Evolutionary conservation across 2,329 filamentous ascomycete genomes (phyloP), one percentile per base, ranked within the genome.

Genomic region (Monosporascus cannonballus): DNA sequence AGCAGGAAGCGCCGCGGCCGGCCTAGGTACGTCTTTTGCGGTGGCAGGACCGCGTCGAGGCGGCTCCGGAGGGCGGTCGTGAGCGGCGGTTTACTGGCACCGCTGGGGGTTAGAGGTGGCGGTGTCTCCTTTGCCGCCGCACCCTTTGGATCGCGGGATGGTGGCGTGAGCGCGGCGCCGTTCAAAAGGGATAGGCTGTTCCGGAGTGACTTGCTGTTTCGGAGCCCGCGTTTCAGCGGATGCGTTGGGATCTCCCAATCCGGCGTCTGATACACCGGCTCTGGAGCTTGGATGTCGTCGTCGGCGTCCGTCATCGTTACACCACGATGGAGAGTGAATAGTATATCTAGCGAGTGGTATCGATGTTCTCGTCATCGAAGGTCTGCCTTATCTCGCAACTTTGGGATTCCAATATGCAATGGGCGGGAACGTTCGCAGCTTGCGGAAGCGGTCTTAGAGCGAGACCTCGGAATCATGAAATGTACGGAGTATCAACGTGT

Each of bases 1-100:
- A 64, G 54, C 6, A 65, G 44, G 47, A 59, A 61, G 27, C 59
- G 61, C 45, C 63, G 59, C 20, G 61, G 54, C 50, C 55, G 60
- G 20, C 62, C 60, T 36, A 60, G 50, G 51, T 65, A 65, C 25
- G 54, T 60, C 45, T 56, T 55, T 49, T 64, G 51, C 4, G 62
- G 60, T 2, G 63, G 63, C n/a, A 65, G 27, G 44, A 51, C 22
- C 39, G 53, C 46, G 51, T 65, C 58, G 42, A 65, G 47, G 44
- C 57, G 59, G 22, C 22, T 45, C 18, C 50, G 54, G 7, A 61
- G 42, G 41, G 53, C 49, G 45, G 53, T 24, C 27, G 25, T 27
- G 41, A 54, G 48, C 4, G 50, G 39, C n/a, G 51, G 47, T 37
- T 58, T 50, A 22, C 24, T 22, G 47, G 24, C 24, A 22, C 34